phyloP scores from a whole-genome alignment of 169 alveolate genomes.

The Cryptosporidium sp. region DNA sequence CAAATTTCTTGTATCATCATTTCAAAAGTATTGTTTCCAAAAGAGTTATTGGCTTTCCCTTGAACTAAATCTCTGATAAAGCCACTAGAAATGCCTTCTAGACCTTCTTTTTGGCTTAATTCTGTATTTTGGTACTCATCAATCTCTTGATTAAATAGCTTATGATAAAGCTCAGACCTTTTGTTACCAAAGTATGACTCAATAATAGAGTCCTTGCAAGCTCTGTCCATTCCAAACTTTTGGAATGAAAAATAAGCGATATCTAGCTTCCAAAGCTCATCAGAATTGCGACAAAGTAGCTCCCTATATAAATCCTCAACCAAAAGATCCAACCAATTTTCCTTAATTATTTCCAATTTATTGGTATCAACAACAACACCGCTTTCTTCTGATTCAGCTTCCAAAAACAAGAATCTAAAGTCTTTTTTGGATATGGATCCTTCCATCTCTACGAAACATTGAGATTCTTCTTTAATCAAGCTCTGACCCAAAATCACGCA shows the following conservation, averaged over 20 bases:
- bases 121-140: neutral
- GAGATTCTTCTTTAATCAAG: neutral
- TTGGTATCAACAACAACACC: neutral
- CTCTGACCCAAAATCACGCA: constrained; percentile 30
- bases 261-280: constrained; percentile 60
- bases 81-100: neutral
- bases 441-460: neutral
- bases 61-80: neutral
- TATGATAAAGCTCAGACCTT: constrained; percentile 1
- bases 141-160: neutral
- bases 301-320: constrained; percentile 25
- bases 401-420: neutral
- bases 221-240: constrained; percentile 8
- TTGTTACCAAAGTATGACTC: constrained; percentile 33
- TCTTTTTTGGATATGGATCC: neutral
- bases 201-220: neutral
- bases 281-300: neutral
- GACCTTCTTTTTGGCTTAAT: neutral
- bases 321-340: constrained; percentile 22
- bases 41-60: neutral
- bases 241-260: constrained; percentile 55
- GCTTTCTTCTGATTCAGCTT: neutral
- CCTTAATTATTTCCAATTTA: neutral
- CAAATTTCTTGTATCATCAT: constrained; percentile 4
- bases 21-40: neutral